phyloP scores from a whole-genome alignment of 441 rosid species.

The Gossypium lobatum region DNA sequence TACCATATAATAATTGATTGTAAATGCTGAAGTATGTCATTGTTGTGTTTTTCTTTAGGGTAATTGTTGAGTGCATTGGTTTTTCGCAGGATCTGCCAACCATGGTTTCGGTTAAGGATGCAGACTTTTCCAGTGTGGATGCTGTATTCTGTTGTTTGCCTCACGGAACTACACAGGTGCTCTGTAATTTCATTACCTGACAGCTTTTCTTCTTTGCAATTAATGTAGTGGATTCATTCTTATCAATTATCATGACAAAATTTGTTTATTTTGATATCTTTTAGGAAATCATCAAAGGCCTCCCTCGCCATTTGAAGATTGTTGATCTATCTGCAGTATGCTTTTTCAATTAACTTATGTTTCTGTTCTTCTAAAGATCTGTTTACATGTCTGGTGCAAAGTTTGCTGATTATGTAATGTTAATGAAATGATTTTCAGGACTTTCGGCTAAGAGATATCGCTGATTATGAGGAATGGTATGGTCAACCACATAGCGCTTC shows the following conservation, averaged over 20 bases:
- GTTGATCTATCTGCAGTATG: conserved; percentile 94
- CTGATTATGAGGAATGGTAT: conserved; percentile 94
- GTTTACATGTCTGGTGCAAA: neutral
- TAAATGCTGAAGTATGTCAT: neutral
- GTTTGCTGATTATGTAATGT: conserved; percentile 7
- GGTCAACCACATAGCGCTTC: conserved; percentile 89
- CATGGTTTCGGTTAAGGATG: conserved; percentile 70
- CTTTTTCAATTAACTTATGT: conserved; percentile 10
- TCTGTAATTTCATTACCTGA: conserved; percentile 13
- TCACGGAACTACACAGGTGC: conserved; percentile 94
- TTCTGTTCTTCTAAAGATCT: neutral
- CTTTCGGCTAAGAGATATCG: conserved; percentile 68
- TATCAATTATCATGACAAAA: neutral
- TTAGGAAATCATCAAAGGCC: conserved; percentile 82
- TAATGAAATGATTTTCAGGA: conserved; percentile 41
- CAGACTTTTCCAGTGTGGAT: conserved; percentile 72
- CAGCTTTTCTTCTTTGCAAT: neutral
- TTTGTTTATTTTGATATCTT: conserved; percentile 1
- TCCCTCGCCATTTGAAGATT: conserved; percentile 58
- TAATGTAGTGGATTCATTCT: neutral
- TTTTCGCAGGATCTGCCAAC: conserved; percentile 63
- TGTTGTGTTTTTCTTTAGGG: neutral
- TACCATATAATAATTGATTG: neutral
- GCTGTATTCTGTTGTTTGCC: conserved; percentile 96
- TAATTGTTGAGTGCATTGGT: neutral